These are phyloP conservation scores for Leucosporidium scottii DNA, from an alignment of 768 basidiomycete species.

Conservation along the genomic window DNA sequence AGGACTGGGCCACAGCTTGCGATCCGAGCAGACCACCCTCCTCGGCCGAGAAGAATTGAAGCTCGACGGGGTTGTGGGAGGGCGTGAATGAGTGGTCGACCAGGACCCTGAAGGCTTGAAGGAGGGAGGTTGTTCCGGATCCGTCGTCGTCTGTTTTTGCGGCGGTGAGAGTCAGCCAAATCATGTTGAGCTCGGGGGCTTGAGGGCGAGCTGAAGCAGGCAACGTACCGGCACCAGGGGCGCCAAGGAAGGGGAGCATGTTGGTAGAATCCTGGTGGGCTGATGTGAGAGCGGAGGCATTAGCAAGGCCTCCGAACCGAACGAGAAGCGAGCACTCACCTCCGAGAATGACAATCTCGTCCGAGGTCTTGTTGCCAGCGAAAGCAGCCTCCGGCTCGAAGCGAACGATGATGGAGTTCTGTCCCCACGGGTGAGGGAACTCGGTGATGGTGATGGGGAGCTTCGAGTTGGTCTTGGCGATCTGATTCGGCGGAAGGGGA, in stretches of 20 bases:
- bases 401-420: constrained; percentile 43
- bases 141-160: constrained; percentile 25
- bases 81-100: constrained; percentile 41
- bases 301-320: too few relatives aligned
- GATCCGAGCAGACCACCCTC: constrained; percentile 45
- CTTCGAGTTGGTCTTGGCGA: constrained; percentile 19
- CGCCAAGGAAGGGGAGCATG: constrained; percentile 45
- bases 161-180: too few relatives aligned
- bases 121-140: constrained; percentile 42
- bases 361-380: constrained; percentile 19
- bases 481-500: constrained; percentile 22
- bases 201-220: too few relatives aligned
- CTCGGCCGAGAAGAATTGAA: constrained; percentile 47
- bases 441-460: constrained; percentile 35
- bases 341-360: constrained; percentile 20
- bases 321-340: background rate
- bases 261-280: constrained; percentile 47
- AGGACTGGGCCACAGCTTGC: constrained; percentile 28
- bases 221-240: constrained; percentile 40
- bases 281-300: constrained; percentile 14
- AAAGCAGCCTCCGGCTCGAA: constrained; percentile 36
- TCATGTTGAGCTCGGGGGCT: too few relatives aligned
- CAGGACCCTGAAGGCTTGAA: constrained; percentile 43
- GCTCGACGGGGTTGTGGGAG: constrained; percentile 42
- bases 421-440: constrained; percentile 42